Conservation (phyloP, 2,329 filamentous ascomycete species). For the Sarocladium kiliense region DNA sequence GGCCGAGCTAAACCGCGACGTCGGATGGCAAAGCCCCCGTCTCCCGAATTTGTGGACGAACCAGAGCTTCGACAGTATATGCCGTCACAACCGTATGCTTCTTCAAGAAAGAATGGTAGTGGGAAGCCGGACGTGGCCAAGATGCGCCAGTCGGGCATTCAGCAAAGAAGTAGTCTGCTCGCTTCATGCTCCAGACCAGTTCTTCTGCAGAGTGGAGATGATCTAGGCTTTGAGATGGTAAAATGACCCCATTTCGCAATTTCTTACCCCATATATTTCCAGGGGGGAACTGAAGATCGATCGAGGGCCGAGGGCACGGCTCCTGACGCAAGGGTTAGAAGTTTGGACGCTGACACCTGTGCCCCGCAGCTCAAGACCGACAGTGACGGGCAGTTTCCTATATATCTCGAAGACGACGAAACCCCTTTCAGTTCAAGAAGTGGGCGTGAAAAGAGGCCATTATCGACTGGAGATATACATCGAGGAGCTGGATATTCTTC, state of each 20-base stretch:
- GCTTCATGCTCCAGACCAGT: no score
- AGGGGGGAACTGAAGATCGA: background rate
- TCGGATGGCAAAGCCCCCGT: no score
- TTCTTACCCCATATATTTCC: background rate
- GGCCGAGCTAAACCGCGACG: no score
- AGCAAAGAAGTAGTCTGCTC: no score
- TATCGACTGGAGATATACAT: background rate
- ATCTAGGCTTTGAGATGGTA: background rate
- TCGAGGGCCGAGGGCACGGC: background rate
- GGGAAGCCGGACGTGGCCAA: no score
- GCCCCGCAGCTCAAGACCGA: background rate
- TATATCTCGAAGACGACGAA: background rate
- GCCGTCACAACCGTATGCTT: no score
- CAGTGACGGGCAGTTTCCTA: background rate
- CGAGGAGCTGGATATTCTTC: no score
- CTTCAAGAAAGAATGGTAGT: no score
- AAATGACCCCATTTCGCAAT: background rate
- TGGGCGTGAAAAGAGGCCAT: background rate
- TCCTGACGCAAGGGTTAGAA: background rate
- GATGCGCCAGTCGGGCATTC: no score
- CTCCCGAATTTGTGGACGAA: no score
- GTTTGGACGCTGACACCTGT: no score
- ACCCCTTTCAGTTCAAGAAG: background rate
- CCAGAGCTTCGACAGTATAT: no score
- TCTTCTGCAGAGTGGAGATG: background rate